These are phyloP conservation scores for Boletus barrowsii DNA, from an alignment of 768 basidiomycete genomes.

Conservation along the genomic window DNA sequence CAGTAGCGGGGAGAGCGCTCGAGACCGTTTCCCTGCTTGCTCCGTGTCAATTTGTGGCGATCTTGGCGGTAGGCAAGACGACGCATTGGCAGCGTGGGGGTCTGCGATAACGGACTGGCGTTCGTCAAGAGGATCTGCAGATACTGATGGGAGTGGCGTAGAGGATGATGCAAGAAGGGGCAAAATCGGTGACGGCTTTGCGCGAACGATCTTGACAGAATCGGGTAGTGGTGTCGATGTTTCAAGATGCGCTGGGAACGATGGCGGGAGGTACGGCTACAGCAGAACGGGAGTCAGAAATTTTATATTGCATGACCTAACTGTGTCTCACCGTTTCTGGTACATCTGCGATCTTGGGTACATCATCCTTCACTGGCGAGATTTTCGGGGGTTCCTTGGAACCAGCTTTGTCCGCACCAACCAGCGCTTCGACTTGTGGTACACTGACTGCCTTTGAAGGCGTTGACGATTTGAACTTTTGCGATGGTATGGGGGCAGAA, in stretches of 20 bases:
- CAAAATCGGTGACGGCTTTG: conserved; percentile 45
- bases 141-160: conserved; percentile 23
- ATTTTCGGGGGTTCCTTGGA: conserved; percentile 2
- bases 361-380: conserved; percentile 3
- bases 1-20: conserved; percentile 25
- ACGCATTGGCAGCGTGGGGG: conserved; percentile 8
- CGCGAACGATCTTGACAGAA: conserved; percentile 22
- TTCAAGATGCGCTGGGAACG: conserved; percentile 49
- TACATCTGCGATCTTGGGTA: conserved; percentile 32
- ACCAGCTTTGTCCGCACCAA: not conserved
- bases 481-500: conserved; percentile 10
- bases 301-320: conserved; percentile 1
- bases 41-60: conserved; percentile 12
- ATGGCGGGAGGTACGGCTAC: conserved; percentile 52
- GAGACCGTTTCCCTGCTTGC: conserved; percentile 29
- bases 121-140: conserved; percentile 18
- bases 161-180: conserved; percentile 25
- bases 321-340: conserved; percentile 36
- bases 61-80: conserved; percentile 15
- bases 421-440: not conserved
- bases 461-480: conserved; percentile 13
- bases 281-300: conserved; percentile 12
- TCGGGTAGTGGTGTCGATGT: conserved; percentile 51
- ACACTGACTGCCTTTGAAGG: not conserved
- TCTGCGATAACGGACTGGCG: conserved; percentile 6